Percentiles rank a stretch among this genome's conserved stretches.
Conservation (phyloP, 352 stramenopile genomes). For the Phytopythium aichiense region DNA sequence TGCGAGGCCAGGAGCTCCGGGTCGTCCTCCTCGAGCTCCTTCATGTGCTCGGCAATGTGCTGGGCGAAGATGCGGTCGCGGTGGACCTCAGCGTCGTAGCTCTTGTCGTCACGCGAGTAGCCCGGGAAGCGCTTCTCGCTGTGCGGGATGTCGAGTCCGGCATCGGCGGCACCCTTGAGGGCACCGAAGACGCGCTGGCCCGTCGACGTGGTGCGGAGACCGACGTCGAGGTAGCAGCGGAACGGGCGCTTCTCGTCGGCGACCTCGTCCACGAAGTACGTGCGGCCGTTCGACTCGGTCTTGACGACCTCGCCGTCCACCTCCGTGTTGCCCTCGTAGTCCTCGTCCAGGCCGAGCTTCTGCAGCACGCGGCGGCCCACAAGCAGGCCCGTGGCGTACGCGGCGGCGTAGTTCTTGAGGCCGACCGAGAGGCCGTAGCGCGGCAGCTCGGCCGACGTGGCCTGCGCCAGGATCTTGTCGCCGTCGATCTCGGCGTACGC, state of each 20-base stretch:
- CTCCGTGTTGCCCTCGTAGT: slow-evolving; percentile 97
- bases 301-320: slow-evolving; percentile 95
- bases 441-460: slow-evolving; percentile 95
- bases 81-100: slow-evolving; percentile 98
- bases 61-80: slow-evolving; percentile 97
- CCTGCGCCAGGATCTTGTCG: slow-evolving; percentile 94
- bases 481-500: slow-evolving; percentile 98
- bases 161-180: slow-evolving; percentile 98
- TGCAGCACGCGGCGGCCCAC: slow-evolving; percentile 94
- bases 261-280: slow-evolving; percentile 99
- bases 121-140: slow-evolving; percentile 99
- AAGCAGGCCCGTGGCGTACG: slow-evolving; percentile 97
- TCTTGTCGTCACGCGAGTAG: slow-evolving; percentile 98
- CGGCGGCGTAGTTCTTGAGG: slow-evolving; percentile 99
- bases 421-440: slow-evolving; percentile 96
- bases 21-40: slow-evolving; percentile 99
- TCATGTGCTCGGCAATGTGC: slow-evolving; percentile 99
- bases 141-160: slow-evolving; percentile 98
- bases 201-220: slow-evolving; percentile 96
- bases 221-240: slow-evolving; percentile 97
- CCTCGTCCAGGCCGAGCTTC: slow-evolving; percentile 97
- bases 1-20: slow-evolving; percentile 97
- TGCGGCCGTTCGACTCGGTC: slow-evolving; percentile 94
- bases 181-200: slow-evolving; percentile 98
- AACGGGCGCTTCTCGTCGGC: slow-evolving; percentile 98